Base-by-base conservation (phyloP, 1,284 basidiomycete genomes). In the Ustilago loliicola region DNA sequence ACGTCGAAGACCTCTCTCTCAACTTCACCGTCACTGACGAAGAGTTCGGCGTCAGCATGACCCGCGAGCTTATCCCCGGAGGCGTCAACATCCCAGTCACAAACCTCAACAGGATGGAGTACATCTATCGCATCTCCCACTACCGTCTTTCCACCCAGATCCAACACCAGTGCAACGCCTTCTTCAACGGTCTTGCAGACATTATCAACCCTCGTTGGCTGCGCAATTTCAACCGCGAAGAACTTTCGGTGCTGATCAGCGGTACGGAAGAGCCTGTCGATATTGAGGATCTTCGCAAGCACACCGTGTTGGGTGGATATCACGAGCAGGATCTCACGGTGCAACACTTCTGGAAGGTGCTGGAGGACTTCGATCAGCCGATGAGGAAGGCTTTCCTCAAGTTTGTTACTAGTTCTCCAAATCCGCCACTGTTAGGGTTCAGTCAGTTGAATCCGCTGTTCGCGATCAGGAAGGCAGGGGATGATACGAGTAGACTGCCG, bases 71-170 rank as follows among this genome's bases (percentile, higher is more conserved):
- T 11, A 89, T 96, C 5, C 92, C 91, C 0, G 90, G 93, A 66
- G 96, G 96, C 0, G 91, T 91, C 79, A 93, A 95, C 79, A 90
- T 94, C 25, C 89, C 94, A 0, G 95, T 99, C 21, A 97, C 96
- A 13, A 90, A 91, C 53, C 93, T 95, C 79, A 99, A 99, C 83
- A 88, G 94, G 50, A 89, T 97, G 64, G 91, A 92, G 62, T 88
- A 98, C 87, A 98, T 99, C 79, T 92, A 94, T 82, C 90, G 94
- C 17, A 91, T 98, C 27, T 93, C 94, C 63, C 92, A 95, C 86
- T 95, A 96, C 86, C 92, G 92, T 56, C 89, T 99, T 29, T 95
- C 91, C 84, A 91, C 90, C 79, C 96, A 98, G 87, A 96, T 99
- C 53, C 79, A 79, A 42, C 73, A 75, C 64, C 96, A 99, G 88